Percentiles rank a stretch among this genome's conserved stretches.
These are phyloP conservation scores for Cardamine chenopodiifolia DNA, from an alignment of 345 rosid species.

Conservation along the genomic window DNA sequence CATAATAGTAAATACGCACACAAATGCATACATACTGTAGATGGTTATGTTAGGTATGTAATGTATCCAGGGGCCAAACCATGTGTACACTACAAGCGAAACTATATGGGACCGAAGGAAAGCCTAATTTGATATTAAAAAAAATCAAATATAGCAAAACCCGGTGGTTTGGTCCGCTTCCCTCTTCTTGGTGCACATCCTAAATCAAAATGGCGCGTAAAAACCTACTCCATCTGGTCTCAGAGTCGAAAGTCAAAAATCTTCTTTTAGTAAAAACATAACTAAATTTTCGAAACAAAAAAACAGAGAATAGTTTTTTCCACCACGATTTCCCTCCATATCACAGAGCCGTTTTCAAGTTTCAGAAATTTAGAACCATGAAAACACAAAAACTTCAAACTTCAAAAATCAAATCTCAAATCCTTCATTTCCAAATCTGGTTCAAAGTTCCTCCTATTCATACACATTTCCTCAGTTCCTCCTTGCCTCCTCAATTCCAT, in stretches of 20 bases:
- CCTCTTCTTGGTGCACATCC: constrained; percentile 34
- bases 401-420: constrained; percentile 32
- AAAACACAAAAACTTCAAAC: constrained; percentile 28
- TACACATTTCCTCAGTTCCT: constrained; percentile 10
- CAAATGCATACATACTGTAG: background rate
- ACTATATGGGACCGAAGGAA: background rate
- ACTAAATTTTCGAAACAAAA: constrained; percentile 20
- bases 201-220: constrained; percentile 38
- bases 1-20: too few relatives aligned
- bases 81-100: background rate
- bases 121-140: background rate
- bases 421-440: constrained; percentile 19
- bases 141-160: background rate
- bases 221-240: background rate
- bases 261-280: constrained; percentile 12
- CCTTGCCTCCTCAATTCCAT: constrained; percentile 15
- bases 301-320: constrained; percentile 21
- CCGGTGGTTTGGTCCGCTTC: constrained; percentile 3
- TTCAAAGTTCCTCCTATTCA: constrained; percentile 24
- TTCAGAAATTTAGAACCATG: constrained; percentile 22
- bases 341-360: constrained; percentile 2
- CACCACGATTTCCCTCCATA: constrained; percentile 41
- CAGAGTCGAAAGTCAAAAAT: constrained; percentile 18
- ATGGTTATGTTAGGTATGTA: too few relatives aligned
- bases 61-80: too few relatives aligned